These are phyloP conservation scores for Quercus variabilis DNA, from an alignment of 306 rosid species.

Conservation along the genomic window DNA sequence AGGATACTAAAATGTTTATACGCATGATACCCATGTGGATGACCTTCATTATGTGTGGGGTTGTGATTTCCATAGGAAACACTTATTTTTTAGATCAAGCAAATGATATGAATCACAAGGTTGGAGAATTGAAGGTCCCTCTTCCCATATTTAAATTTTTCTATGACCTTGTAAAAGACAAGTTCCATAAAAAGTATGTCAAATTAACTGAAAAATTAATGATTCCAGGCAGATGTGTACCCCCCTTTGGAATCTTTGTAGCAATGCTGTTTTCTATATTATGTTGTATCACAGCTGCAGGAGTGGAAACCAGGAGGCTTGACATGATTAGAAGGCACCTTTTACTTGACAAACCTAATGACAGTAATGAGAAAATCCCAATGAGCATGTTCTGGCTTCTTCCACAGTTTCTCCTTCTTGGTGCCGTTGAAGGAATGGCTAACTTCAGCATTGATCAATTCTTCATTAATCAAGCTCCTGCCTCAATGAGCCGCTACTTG, in stretches of 20 bases:
- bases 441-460: background rate
- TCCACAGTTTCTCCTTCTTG: constrained; percentile 33
- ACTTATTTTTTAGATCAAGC: constrained; percentile 40
- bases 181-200: background rate
- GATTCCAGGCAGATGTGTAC: background rate
- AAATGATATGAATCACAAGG: constrained; percentile 14
- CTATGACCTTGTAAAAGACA: background rate
- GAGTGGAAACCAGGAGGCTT: constrained; percentile 26
- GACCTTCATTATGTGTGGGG: constrained; percentile 15
- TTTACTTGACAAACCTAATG: constrained; percentile 12
- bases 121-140: constrained; percentile 26
- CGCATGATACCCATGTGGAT: constrained; percentile 19
- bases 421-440: constrained; percentile 16
- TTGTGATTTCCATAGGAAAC: constrained; percentile 31
- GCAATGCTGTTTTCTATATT: constrained; percentile 23
- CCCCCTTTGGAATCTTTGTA: background rate
- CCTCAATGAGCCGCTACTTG: background rate
- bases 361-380: constrained; percentile 14
- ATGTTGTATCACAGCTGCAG: constrained; percentile 35
- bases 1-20: constrained; percentile 15
- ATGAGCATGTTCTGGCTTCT: constrained; percentile 39
- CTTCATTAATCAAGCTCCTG: background rate
- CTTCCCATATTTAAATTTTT: constrained; percentile 5
- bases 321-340: constrained; percentile 17
- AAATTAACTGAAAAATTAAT: background rate